phyloP scores from a whole-genome alignment of 257 asterid species.

The Lithospermum erythrorhizon region DNA sequence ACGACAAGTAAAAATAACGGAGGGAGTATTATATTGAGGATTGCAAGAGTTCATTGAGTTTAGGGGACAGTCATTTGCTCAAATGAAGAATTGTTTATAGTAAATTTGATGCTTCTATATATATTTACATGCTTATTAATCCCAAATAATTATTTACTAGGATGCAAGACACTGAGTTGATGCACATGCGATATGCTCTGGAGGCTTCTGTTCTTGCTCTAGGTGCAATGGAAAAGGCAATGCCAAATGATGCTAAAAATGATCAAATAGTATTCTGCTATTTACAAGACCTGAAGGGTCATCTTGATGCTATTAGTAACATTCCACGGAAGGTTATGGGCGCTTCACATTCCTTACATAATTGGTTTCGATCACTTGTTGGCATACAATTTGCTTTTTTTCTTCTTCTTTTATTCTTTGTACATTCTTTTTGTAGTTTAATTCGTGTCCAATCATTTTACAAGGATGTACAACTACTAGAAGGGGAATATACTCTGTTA shows the following conservation, averaged over 20 bases:
- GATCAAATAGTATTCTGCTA: conserved; percentile 31
- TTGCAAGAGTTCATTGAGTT: neutral
- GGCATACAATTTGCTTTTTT: neutral
- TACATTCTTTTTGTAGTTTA: too few species aligned
- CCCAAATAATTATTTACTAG: conserved; percentile 32
- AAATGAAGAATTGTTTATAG: neutral
- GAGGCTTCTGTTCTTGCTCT: conserved; percentile 80
- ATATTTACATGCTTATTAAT: conserved; percentile 8
- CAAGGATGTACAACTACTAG: neutral
- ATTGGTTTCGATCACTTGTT: neutral
- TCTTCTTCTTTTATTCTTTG: too few species aligned
- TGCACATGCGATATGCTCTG: conserved; percentile 97
- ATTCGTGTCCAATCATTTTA: neutral
- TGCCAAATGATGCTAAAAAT: conserved; percentile 39
- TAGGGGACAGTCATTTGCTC: neutral
- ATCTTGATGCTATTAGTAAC: conserved; percentile 69
- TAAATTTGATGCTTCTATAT: neutral
- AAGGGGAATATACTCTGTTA: neutral
- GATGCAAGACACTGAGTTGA: conserved; percentile 95
- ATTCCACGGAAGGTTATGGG: conserved; percentile 72
- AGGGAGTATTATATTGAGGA: too few species aligned
- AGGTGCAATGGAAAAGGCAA: conserved; percentile 68
- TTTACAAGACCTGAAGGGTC: conserved; percentile 73
- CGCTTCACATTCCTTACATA: conserved; percentile 13
- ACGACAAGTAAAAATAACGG: too few species aligned